Conservation (phyloP, 371 early-diverging fungal genomes). For the Zancudomyces culisetae region DNA sequence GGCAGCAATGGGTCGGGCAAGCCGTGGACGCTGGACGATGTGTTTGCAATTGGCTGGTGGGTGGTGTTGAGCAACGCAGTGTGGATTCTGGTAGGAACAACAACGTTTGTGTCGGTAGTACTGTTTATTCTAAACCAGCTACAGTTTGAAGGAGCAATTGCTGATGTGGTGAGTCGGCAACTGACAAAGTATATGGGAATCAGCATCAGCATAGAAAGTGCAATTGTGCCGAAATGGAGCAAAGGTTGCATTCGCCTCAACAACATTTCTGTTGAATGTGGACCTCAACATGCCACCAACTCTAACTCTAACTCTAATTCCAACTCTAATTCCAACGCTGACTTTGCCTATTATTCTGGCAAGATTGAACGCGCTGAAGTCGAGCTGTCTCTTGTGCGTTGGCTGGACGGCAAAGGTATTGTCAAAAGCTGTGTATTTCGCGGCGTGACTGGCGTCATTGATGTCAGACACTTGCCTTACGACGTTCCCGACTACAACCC, state of each 20-base stretch:
- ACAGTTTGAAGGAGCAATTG: constrained; percentile 75
- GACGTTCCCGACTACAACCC: constrained; percentile 48
- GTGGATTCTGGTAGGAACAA: constrained; percentile 73
- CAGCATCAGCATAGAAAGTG: constrained; percentile 69
- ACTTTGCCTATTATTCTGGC: constrained; percentile 75
- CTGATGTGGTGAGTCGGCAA: constrained; percentile 52
- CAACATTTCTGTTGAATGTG: constrained; percentile 46
- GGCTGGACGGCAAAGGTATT: constrained; percentile 80
- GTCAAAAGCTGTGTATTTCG: constrained; percentile 62
- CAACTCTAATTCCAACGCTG: constrained; percentile 24
- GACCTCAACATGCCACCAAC: constrained; percentile 17
- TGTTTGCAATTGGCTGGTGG: constrained; percentile 79
- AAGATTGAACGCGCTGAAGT: constrained; percentile 68
- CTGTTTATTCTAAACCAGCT: constrained; percentile 67
- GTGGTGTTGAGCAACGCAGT: constrained; percentile 66
- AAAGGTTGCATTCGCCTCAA: constrained; percentile 70
- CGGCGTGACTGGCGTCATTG: constrained; percentile 77
- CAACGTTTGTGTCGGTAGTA: constrained; percentile 67
- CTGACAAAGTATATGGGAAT: constrained; percentile 66
- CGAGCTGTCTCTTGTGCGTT: constrained; percentile 66
- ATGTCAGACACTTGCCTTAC: constrained; percentile 70
- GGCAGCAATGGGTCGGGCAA: constrained; percentile 29
- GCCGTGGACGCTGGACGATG: constrained; percentile 72
- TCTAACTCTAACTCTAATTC: constrained; percentile 8
- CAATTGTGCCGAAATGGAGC: constrained; percentile 84